Conservation (phyloP, 805 yeast genomes). For the Yarrowia phangngaensis region DNA sequence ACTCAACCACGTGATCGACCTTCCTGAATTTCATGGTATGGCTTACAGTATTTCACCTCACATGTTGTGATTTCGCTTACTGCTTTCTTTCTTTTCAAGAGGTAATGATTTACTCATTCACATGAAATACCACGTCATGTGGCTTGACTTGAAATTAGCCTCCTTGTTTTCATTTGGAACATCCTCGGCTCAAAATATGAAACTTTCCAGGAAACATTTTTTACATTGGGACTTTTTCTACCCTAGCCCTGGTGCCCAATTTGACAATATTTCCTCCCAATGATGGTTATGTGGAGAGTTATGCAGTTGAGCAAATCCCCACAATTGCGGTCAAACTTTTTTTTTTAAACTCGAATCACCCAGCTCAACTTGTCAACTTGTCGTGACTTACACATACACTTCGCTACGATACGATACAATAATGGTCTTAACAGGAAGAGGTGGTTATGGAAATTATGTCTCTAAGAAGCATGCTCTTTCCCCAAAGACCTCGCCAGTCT, state of each 20-base stretch:
- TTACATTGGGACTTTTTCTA: slow-evolving; percentile 1
- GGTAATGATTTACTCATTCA: too few species aligned
- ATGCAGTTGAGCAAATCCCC: slow-evolving; percentile 24
- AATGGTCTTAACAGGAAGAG: slow-evolving; percentile 38
- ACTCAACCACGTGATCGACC: too few species aligned
- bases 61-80: too few species aligned
- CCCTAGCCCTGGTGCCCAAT: slow-evolving; percentile 1
- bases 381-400: not conserved
- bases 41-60: too few species aligned
- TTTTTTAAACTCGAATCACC: not conserved
- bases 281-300: slow-evolving; percentile 22
- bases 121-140: too few species aligned
- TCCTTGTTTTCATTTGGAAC: slow-evolving; percentile 3
- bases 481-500: slow-evolving; percentile 15
- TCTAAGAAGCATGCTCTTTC: slow-evolving; percentile 18
- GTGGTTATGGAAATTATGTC: slow-evolving; percentile 37
- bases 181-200: not conserved
- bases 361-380: not conserved
- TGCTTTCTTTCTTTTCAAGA: too few species aligned
- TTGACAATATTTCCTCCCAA: not conserved
- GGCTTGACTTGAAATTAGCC: too few species aligned
- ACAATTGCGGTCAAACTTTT: slow-evolving; percentile 18
- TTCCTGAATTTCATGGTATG: too few species aligned
- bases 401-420: not conserved
- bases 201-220: slow-evolving; percentile 6